phyloP scores from a whole-genome alignment of 352 stramenopile genomes.

The Phytophthora boehmeriae region DNA sequence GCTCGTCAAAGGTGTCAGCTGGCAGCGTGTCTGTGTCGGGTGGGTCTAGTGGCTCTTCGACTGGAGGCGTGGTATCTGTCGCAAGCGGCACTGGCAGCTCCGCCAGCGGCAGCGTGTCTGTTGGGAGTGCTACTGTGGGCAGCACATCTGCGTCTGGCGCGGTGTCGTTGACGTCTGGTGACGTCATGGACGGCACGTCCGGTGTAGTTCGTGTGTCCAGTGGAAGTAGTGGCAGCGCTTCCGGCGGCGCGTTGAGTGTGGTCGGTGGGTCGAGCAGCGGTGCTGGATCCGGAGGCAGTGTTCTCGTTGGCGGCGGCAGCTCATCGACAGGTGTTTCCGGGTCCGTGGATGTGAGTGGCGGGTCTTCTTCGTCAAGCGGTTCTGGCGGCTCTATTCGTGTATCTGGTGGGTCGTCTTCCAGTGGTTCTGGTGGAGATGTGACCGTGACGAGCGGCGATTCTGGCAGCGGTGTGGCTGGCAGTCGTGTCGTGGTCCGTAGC shows the following conservation, averaged over 20 bases:
- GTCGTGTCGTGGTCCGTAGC: constrained; percentile 8
- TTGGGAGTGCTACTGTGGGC: neutral
- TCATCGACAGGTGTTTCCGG: constrained; percentile 4
- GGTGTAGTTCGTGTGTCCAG: neutral
- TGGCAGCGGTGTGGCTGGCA: neutral
- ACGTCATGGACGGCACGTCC: neutral
- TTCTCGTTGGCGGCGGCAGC: constrained; percentile 3
- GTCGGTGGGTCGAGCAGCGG: constrained; percentile 3
- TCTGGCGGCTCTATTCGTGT: constrained; percentile 8
- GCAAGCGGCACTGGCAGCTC: constrained; percentile 8
- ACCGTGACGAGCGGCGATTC: constrained; percentile 11
- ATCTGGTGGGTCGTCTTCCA: constrained; percentile 13
- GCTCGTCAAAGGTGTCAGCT: neutral
- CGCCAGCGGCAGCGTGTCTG: neutral
- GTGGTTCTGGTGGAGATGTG: constrained; percentile 17
- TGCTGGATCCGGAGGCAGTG: neutral
- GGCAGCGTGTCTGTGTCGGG: constrained; percentile 3
- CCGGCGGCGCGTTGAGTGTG: neutral
- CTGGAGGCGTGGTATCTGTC: constrained; percentile 5
- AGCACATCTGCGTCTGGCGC: neutral
- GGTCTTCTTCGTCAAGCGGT: constrained; percentile 14
- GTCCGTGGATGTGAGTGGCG: neutral
- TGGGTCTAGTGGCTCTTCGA: constrained; percentile 1
- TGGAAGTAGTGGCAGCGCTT: neutral
- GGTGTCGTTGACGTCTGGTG: neutral